These are phyloP conservation scores for Malus sieversii DNA, from an alignment of 306 rosid species.

Conservation along the genomic window DNA sequence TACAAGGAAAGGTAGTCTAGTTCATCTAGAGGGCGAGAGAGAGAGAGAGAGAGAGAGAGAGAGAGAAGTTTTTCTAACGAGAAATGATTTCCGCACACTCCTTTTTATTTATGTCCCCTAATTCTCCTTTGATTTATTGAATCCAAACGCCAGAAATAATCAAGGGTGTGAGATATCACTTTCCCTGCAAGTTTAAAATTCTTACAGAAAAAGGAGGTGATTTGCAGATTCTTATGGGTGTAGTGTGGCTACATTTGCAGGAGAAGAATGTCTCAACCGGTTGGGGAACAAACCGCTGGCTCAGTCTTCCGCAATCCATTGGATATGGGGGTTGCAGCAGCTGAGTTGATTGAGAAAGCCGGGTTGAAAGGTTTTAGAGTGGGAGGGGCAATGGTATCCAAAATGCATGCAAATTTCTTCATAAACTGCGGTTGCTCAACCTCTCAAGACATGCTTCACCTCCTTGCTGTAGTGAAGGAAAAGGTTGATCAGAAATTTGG, in stretches of 20 bases:
- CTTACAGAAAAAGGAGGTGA: too few relatives aligned
- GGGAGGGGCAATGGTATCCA: slow-evolving; percentile 28
- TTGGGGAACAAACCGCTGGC: slow-evolving; percentile 20
- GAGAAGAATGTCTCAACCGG: slow-evolving; percentile 24
- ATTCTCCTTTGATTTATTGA: too few relatives aligned
- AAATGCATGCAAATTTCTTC: slow-evolving; percentile 24
- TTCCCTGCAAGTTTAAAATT: too few relatives aligned
- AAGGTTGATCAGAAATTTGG: slow-evolving; percentile 22
- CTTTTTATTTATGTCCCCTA: too few relatives aligned
- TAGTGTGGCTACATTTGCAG: slow-evolving; percentile 9
- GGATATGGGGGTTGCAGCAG: slow-evolving; percentile 13
- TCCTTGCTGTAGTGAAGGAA: slow-evolving; percentile 20
- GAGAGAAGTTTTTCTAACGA: background rate
- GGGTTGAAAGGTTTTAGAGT: slow-evolving; percentile 28
- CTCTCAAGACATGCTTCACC: slow-evolving; percentile 32
- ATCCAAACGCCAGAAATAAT: too few relatives aligned
- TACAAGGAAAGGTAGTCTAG: slow-evolving; percentile 11
- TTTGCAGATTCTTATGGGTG: background rate
- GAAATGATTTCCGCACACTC: background rate
- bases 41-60: background rate
- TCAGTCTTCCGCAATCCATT: slow-evolving; percentile 26
- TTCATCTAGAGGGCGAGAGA: background rate
- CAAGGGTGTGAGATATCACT: too few relatives aligned
- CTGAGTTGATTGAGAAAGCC: slow-evolving; percentile 16
- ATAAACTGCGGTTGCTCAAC: slow-evolving; percentile 19